Conservation (phyloP, 768 basidiomycete genomes). For the Collybia sp. region DNA sequence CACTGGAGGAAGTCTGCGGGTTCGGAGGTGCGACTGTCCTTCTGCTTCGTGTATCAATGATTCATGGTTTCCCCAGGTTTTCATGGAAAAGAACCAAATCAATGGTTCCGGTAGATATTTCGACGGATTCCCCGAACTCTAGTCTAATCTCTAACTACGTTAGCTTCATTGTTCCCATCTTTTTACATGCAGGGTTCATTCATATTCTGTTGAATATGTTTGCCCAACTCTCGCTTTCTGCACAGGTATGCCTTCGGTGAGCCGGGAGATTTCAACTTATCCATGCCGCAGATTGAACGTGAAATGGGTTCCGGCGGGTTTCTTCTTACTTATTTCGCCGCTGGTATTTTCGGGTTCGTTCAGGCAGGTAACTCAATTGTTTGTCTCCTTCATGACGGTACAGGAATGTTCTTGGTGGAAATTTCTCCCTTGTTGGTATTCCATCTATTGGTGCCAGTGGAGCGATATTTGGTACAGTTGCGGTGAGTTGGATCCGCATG, state of each 20-base stretch:
- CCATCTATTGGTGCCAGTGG: conserved; percentile 93
- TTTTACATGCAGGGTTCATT: conserved; percentile 94
- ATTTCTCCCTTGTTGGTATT: conserved; percentile 84
- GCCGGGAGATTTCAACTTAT: not conserved
- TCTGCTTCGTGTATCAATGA: not conserved
- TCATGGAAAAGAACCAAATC: conserved; percentile 34
- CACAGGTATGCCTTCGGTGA: conserved; percentile 45
- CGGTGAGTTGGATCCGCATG: conserved; percentile 35
- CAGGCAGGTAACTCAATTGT: not conserved
- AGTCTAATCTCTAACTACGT: conserved; percentile 4
- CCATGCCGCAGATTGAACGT: conserved; percentile 60
- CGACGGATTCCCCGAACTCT: not conserved
- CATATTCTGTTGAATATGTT: conserved; percentile 89
- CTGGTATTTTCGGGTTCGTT: conserved; percentile 85
- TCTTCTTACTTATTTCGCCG: conserved; percentile 79
- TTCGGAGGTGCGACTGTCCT: conserved; percentile 66
- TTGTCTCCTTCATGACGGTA: too few relatives aligned
- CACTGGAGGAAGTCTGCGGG: conserved; percentile 81
- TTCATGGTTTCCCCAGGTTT: conserved; percentile 26
- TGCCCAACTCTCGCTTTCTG: conserved; percentile 76
- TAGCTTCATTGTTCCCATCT: conserved; percentile 85
- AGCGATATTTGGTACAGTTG: conserved; percentile 85
- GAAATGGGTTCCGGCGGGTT: conserved; percentile 91
- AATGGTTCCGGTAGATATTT: conserved; percentile 40
- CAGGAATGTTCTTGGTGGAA: conserved; percentile 87